Base-by-base conservation (phyloP, 169 alveolate genomes). In the Plasmodium gonderi region DNA sequence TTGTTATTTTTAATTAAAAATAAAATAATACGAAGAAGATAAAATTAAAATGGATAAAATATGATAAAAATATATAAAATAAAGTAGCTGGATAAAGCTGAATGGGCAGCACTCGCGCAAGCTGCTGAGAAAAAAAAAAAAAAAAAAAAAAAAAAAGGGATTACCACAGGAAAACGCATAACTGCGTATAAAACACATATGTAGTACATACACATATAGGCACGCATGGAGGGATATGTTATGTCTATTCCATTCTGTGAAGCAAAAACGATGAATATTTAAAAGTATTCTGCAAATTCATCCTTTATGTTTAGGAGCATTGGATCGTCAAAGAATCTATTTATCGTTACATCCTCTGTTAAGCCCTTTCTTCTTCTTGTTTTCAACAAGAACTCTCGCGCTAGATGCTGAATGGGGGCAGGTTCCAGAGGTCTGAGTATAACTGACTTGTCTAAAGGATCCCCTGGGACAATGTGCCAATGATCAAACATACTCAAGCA, bases 381-480 rank as follows among this genome's bases (percentile, higher is more conserved):
- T 96, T 99, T 99, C 11, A 99, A 97, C 97, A 98, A 96, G 94
- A 98, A 98, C 91, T 99, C 99, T 51, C 99, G 96, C 14, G 99
- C 99, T 54, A 99, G 91, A 92, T 97, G 99, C 38, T 99, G 99
- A 23, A 98, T 97, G 17, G 99, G 99, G 36, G 99, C 98, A 2
- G 99, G 99, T 92, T 99, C 99, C 60, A 99, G 91, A 44, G 99
- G 99, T 47, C 97, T 96, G 68, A 99, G 94, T 33, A 97, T 93
- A 44, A 99, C 98, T 0, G 98, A 95, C 97, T 98, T 98, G 95
- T 99, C 99, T 68, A 99, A 97, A 8, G 99, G 99, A 92, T 99
- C 99, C 11, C 99, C 99, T 33, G 99, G 99, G 31, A 98, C 99
- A 14, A 98, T 96, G 51, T 95, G 95, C 99, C 99, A 99, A 90